phyloP scores from a whole-genome alignment of 176 grass and related monocot genomes.

The Poa pratensis region DNA sequence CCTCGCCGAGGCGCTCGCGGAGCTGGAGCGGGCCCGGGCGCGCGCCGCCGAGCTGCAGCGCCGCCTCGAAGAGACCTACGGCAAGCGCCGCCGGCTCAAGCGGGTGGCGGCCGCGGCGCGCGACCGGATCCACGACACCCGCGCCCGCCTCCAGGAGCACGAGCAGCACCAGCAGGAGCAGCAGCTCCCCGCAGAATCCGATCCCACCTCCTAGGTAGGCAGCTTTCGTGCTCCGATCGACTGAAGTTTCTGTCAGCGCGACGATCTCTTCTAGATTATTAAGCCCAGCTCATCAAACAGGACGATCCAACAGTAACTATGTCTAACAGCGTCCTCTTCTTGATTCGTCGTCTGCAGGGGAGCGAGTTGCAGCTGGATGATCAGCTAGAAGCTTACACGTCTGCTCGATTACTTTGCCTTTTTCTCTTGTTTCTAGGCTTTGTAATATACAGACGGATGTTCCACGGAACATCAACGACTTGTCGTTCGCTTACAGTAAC shows the following conservation, averaged over 20 bases:
- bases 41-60: constrained; percentile 64
- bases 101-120: constrained; percentile 27
- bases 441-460: constrained; percentile 27
- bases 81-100: constrained; percentile 54
- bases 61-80: constrained; percentile 56
- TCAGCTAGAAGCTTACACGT: not conserved
- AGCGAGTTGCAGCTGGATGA: not conserved
- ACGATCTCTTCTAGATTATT: not conserved
- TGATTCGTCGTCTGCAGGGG: constrained; percentile 42
- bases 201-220: constrained; percentile 16
- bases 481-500: constrained; percentile 11
- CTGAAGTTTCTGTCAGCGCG: not conserved
- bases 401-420: not conserved
- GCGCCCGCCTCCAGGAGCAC: constrained; percentile 24
- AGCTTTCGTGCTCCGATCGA: not conserved
- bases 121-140: constrained; percentile 53
- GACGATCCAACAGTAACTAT: not conserved
- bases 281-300: not conserved
- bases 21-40: constrained; percentile 54
- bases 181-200: constrained; percentile 12
- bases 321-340: not conserved
- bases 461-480: constrained; percentile 7
- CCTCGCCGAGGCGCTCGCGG: constrained; percentile 55
- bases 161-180: not conserved
- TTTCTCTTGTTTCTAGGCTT: not conserved